Evolutionary conservation across 352 stramenopile genomes (phyloP), one percentile per base, ranked within the genome.

Genomic region (Phytopythium ostracodes): DNA sequence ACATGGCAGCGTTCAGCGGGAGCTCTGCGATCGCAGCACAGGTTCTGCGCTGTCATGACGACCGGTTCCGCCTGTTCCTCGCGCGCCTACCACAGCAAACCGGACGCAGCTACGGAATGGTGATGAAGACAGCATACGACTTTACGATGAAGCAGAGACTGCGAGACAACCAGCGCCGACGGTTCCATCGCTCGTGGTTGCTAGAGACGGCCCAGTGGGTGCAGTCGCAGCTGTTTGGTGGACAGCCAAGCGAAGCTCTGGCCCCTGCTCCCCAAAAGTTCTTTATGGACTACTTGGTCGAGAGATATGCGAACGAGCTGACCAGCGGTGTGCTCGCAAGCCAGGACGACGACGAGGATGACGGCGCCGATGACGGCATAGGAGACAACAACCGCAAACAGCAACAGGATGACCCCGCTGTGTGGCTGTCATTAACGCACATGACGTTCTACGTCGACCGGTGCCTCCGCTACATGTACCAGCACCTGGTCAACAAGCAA

Each of bases 371-470:
- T 24, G 68, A 75, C 14, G 57, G 67, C 2, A 53, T 47, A 2
- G 27, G 67, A 42, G 59, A 62, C 46, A 77, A 55, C 52, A 67
- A 60, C 17, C 54, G 17, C 31, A 75, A 67, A 10, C 51, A 84
- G 58, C 61, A 63, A n/a, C 38, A 38, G 14, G 55, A 60, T 20
- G 73, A 81, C 36, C 66, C 60, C 15, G 71, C 56, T 29, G 75
- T 89, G 62, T 88, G 70, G 80, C 76, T 88, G 42, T 76, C 70
- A 15, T 51, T 75, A 2, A 54, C 75, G 22, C 66, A 81, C 33
- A 73, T 87, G 65, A 68, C 61, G n/a, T 89, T 91, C 46, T 88
- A 85, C 33, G 56, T 91, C 20, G 79, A 89, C 63, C 73, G 67
- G 2, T 85, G 72, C 51, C 60, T 93, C 27, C 73, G 80, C 10